Conservation (phyloP, 192 early-diverging fungal genomes). For the Rhizophagus sp. region DNA sequence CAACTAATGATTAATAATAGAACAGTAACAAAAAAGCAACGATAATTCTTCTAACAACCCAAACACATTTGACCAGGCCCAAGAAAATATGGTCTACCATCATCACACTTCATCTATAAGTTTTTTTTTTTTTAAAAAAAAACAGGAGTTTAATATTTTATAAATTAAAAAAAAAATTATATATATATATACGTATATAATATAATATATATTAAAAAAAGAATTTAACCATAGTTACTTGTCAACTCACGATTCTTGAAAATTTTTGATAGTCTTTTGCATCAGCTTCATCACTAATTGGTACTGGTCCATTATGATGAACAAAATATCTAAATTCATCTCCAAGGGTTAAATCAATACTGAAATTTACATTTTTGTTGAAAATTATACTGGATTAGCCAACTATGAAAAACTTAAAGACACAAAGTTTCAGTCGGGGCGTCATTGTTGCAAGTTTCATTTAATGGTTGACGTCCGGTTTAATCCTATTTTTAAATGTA, state of each 20-base stretch:
- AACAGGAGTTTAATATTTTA: background rate
- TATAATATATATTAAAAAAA: no score
- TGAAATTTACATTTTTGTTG: background rate
- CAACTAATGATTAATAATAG: background rate
- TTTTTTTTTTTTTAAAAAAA: no score
- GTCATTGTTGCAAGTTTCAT: no score
- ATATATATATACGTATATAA: background rate
- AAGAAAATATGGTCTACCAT: slow-evolving; percentile 24
- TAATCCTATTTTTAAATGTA: background rate
- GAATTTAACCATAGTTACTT: background rate
- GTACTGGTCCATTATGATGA: slow-evolving; percentile 26
- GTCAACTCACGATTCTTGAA: slow-evolving; percentile 21
- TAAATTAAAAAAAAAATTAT: background rate
- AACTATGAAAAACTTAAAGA: no score
- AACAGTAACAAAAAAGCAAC: background rate
- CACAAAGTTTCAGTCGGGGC: no score
- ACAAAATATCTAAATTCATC: slow-evolving; percentile 31
- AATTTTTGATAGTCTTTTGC: slow-evolving; percentile 31
- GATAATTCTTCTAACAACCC: slow-evolving; percentile 3
- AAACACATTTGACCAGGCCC: slow-evolving; percentile 32
- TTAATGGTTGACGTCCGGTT: background rate
- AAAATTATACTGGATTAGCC: no score
- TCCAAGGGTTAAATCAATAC: slow-evolving; percentile 25
- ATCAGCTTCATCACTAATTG: slow-evolving; percentile 27
- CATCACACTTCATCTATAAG: slow-evolving; percentile 9